Percentiles rank a stretch among this genome's conserved stretches.
Conservation (phyloP, 345 rosid genomes). For the Acer negundo region DNA sequence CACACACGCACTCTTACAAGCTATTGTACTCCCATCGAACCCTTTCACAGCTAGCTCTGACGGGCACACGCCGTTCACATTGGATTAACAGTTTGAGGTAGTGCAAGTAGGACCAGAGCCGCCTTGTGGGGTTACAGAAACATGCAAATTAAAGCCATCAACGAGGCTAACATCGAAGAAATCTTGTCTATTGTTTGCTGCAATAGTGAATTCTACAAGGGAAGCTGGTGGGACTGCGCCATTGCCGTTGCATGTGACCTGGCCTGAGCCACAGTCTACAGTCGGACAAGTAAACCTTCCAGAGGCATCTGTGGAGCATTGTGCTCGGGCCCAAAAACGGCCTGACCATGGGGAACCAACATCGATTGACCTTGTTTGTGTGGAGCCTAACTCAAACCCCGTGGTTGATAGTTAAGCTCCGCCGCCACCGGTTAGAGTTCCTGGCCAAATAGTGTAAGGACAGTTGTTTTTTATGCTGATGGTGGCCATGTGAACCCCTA, state of each 20-base stretch:
- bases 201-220: constrained; percentile 33
- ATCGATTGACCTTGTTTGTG: constrained; percentile 4
- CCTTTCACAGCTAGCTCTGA: constrained; percentile 26
- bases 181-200: constrained; percentile 20
- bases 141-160: constrained; percentile 46
- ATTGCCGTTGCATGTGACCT: constrained; percentile 31
- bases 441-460: constrained; percentile 40
- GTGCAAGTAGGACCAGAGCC: constrained; percentile 24
- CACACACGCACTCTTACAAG: constrained; percentile 45
- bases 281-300: constrained; percentile 36
- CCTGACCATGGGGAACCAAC: constrained; percentile 34
- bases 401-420: constrained; percentile 26
- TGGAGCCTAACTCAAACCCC: constrained; percentile 29
- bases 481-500: constrained; percentile 17
- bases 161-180: constrained; percentile 44
- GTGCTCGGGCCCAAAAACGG: constrained; percentile 42
- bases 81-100: constrained; percentile 20
- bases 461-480: constrained; percentile 39
- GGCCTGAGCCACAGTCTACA: constrained; percentile 41
- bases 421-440: constrained; percentile 21
- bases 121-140: constrained; percentile 37
- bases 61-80: constrained; percentile 40
- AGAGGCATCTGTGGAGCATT: constrained; percentile 21
- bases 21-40: constrained; percentile 24
- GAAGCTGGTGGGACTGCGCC: constrained; percentile 38